phyloP scores from a whole-genome alignment of 1,284 basidiomycete genomes.

The Apiotrichum domesticum region DNA sequence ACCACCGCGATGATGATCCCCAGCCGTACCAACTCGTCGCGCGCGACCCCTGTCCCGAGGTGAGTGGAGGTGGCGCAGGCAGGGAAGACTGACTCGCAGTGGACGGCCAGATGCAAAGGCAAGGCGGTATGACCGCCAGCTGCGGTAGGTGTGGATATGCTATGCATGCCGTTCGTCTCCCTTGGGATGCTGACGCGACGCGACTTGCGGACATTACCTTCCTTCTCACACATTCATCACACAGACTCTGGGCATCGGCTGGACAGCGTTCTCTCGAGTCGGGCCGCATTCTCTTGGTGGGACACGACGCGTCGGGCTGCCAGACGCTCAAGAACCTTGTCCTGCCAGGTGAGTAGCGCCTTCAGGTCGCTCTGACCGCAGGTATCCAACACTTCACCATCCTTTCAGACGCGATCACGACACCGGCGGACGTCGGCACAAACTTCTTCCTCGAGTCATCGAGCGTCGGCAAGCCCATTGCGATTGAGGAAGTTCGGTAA shows the following conservation, averaged over 20 bases:
- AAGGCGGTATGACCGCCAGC: slow-evolving; percentile 82
- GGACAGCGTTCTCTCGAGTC: slow-evolving; percentile 89
- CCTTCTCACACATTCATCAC: not conserved
- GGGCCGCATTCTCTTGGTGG: slow-evolving; percentile 73
- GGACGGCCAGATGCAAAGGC: slow-evolving; percentile 72
- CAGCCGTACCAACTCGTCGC: slow-evolving; percentile 8
- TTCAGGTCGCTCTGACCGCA: slow-evolving; percentile 13
- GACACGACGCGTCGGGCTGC: slow-evolving; percentile 71
- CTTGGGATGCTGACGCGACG: too few relatives aligned
- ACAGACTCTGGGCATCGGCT: slow-evolving; percentile 86
- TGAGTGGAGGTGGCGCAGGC: not conserved
- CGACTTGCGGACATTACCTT: not conserved
- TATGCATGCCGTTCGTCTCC: not conserved
- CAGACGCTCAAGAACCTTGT: slow-evolving; percentile 92
- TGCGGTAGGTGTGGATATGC: slow-evolving; percentile 59
- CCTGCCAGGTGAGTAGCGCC: slow-evolving; percentile 58
- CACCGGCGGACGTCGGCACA: slow-evolving; percentile 76
- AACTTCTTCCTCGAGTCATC: slow-evolving; percentile 87
- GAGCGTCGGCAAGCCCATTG: slow-evolving; percentile 72
- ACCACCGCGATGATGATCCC: slow-evolving; percentile 15
- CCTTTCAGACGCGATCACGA: slow-evolving; percentile 61
- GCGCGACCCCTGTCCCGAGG: slow-evolving; percentile 13
- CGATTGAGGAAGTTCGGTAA: slow-evolving; percentile 66
- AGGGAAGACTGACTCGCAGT: slow-evolving; percentile 16
- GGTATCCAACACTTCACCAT: slow-evolving; percentile 85